phyloP scores from a whole-genome alignment of 1,139 yeast species.

The Blastobotrys proliferans region DNA sequence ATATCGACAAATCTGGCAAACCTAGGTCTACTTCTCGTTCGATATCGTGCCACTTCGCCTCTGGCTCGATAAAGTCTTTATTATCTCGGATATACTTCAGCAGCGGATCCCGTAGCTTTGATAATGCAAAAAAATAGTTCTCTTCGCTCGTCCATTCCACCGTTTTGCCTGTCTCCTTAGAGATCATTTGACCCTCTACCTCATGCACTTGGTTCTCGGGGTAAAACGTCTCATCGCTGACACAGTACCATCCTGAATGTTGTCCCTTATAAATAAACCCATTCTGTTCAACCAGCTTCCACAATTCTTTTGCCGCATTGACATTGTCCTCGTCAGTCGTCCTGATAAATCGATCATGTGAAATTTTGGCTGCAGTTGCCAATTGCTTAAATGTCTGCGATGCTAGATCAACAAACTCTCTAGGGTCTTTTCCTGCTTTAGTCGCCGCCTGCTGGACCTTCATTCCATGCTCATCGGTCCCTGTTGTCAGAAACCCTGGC shows the following conservation, averaged over 20 bases:
- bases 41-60: constrained; percentile 50
- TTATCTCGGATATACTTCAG: constrained; percentile 46
- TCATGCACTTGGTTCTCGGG: constrained; percentile 73
- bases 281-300: constrained; percentile 56
- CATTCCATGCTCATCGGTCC: constrained; percentile 96
- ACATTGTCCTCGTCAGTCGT: constrained; percentile 85
- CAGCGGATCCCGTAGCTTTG: constrained; percentile 54
- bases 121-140: constrained; percentile 79
- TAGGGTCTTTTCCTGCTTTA: constrained; percentile 52
- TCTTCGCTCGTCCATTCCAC: constrained; percentile 75
- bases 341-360: constrained; percentile 75
- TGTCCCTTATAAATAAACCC: constrained; percentile 76
- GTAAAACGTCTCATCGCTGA: constrained; percentile 91
- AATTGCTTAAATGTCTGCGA: constrained; percentile 59
- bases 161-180: constrained; percentile 72
- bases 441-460: constrained; percentile 80
- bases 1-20: constrained; percentile 70
- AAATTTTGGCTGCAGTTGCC: constrained; percentile 53
- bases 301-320: constrained; percentile 58
- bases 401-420: constrained; percentile 66
- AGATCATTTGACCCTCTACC: constrained; percentile 43
- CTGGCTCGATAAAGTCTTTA: constrained; percentile 59
- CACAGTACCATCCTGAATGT: constrained; percentile 92
- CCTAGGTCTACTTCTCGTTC: constrained; percentile 51
- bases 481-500: constrained; percentile 65